Base-by-base conservation (phyloP, 768 basidiomycete genomes). In the Xerocomellus chrysenteron region DNA sequence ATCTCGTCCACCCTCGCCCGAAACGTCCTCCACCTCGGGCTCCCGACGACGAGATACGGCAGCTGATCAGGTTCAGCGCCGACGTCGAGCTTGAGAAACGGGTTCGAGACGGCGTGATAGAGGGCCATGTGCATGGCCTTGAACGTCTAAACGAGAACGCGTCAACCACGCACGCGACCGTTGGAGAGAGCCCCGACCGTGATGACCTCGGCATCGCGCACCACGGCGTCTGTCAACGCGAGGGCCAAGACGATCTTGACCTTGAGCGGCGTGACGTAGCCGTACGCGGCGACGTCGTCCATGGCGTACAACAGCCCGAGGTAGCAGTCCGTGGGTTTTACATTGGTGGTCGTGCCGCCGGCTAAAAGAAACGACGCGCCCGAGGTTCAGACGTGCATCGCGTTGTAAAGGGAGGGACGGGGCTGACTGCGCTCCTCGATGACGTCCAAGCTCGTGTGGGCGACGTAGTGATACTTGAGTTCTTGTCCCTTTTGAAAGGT, bases 221-320 rank as follows among this genome's bases (percentile, higher is more conserved):
- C 84, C 21, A 94, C 82, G 13, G 88, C 79, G 66, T 96, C 94
- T 9, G 89, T 84, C 59, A 94, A 73, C 9, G 90, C 86, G 49
- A 95, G 72, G 1, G 87, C 87, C 50, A 95, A 67, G 55, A 96
- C 81, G 64, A 96, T 92, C 76, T 94, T 94, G 65, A 94, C 80
- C 67, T 88, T 91, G 58, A 92, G 76, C 13, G 93, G 91, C 11
- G 92, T 94, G 48, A 94, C 83, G 73, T 93, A 96, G 40, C 93
- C 94, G 71, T 95, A 95, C 39, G 93, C 90, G 2, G 91, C 92
- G 48, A 92, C 88, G 62, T 95, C 93, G 73, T 96, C 94, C 80
- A 95, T 88, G n/a, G 87, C 81, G 70, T 92, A 93, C 26, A 96
- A 73, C 53, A 95, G 76, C 6, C 92, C 93, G 37, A 94, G 80